Base-by-base conservation (phyloP, 2,329 filamentous ascomycete genomes). In the Drechslerella stenobrocha region DNA sequence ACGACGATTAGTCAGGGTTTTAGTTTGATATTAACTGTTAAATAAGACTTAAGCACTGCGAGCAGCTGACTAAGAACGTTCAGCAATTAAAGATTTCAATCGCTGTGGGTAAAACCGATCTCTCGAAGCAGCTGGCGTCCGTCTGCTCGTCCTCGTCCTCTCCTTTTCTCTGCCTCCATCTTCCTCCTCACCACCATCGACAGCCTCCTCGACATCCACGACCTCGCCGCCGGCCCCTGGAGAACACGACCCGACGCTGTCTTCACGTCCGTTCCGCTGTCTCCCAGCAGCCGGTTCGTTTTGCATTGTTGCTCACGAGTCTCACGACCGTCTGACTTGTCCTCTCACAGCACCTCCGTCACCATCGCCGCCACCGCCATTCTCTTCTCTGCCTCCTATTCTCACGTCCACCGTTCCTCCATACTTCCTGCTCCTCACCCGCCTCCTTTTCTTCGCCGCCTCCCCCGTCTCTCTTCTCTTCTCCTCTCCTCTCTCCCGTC, bases 171-270 rank as follows among this genome's bases (percentile, higher is more conserved):
- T 23, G 32, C 47, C 40, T 47, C 28, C 44, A 53, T 45, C 65
- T 46, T 34, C 55, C 65, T 35, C 26, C 67, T 22, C 40, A 52
- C 44, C 44, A 55, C 50, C 45, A 40, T 51, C 64, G 47, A 13
- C 51, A 26, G 30, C 45, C 32, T 9, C 42, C 11, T 48, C 66
- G 45, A 53, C 58, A 40, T 32, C 45, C 15, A 30, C 20, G 40
- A 40, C 23, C 24, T 13, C 26, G 23, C 28, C 50, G 26, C 42
- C 44, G 30, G 13, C 40, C 34, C 18, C 34, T 40, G 28, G 32
- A n/a, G n/a, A 51, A 44, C 47, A 52, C 56, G 52, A 52, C 40
- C 11, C 4, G 34, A 63, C 40, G 48, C 56, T 34, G 37, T 51
- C 37, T 48, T 35, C 37, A 51, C 52, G 47, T 56, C 51, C 56